These are phyloP conservation scores for Apiospora aurea DNA, from an alignment of 2,329 filamentous ascomycete species.

Conservation along the genomic window DNA sequence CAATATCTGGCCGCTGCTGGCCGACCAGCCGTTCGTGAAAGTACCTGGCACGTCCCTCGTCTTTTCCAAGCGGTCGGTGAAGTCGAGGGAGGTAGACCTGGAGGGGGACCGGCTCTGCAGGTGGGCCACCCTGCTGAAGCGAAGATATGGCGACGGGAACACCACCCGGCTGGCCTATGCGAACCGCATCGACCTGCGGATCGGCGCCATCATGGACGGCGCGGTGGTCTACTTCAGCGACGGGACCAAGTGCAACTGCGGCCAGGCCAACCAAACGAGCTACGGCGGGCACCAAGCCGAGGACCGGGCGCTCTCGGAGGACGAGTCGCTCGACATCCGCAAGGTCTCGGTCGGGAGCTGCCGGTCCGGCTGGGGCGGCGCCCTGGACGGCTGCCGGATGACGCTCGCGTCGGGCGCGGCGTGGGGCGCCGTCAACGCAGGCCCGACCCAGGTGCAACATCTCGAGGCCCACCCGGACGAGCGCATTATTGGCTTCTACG, in stretches of 20 bases:
- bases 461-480: conserved; percentile 44
- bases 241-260: conserved; percentile 51
- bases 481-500: conserved; percentile 55
- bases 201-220: conserved; percentile 53
- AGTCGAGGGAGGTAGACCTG: conserved; percentile 30
- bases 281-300: conserved; percentile 46
- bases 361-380: conserved; percentile 42
- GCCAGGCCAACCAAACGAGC: conserved; percentile 34
- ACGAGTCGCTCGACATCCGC: conserved; percentile 46
- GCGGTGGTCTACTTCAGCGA: conserved; percentile 54
- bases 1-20: conserved; percentile 45
- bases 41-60: conserved; percentile 48
- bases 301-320: conserved; percentile 47
- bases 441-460: conserved; percentile 29
- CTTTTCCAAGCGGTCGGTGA: conserved; percentile 47
- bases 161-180: conserved; percentile 47
- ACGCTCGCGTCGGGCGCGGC: conserved; percentile 35
- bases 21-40: conserved; percentile 41
- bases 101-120: conserved; percentile 30
- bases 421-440: conserved; percentile 43
- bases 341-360: conserved; percentile 49
- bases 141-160: conserved; percentile 30
- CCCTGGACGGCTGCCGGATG: conserved; percentile 36
- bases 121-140: conserved; percentile 46
- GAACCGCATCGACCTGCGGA: conserved; percentile 51